phyloP scores from a whole-genome alignment of 768 basidiomycete species.

The Lentinula raphanica region DNA sequence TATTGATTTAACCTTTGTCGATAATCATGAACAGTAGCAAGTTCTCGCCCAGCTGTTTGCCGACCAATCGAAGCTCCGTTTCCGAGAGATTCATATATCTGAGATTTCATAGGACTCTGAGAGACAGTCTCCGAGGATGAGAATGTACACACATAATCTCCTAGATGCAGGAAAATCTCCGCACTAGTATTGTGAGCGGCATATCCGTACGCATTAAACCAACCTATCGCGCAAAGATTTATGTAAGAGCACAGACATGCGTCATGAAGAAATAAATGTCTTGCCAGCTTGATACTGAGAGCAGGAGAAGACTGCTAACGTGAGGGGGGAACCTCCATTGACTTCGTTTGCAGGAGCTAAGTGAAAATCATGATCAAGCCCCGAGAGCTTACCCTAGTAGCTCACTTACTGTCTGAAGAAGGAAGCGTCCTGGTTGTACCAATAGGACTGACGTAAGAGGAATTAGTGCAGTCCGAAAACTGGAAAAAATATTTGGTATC shows the following conservation, averaged over 20 bases:
- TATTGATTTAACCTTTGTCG: constrained; percentile 48
- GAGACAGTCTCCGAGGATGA: not conserved
- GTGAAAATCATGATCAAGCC: not conserved
- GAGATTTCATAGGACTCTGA: not conserved
- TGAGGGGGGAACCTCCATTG: constrained; percentile 48
- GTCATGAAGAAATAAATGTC: constrained; percentile 2
- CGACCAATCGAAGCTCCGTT: constrained; percentile 43
- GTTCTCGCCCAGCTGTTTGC: constrained; percentile 44
- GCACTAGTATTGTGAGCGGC: constrained; percentile 48
- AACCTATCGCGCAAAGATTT: constrained; percentile 28
- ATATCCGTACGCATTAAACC: constrained; percentile 58
- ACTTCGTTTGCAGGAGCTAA: constrained; percentile 41
- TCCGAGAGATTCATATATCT: constrained; percentile 50
- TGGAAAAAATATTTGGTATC: constrained; percentile 53
- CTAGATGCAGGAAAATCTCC: constrained; percentile 53
- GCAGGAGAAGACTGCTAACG: constrained; percentile 56
- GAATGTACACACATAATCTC: constrained; percentile 45
- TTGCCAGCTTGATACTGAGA: constrained; percentile 47
- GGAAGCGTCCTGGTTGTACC: constrained; percentile 51
- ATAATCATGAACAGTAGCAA: constrained; percentile 53
- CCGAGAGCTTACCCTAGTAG: not conserved
- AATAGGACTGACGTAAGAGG: constrained; percentile 36
- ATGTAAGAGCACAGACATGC: not conserved
- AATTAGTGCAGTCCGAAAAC: constrained; percentile 50
- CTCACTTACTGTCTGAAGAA: constrained; percentile 36